phyloP scores from a whole-genome alignment of 768 basidiomycete species.

The Lactarius indigo region DNA sequence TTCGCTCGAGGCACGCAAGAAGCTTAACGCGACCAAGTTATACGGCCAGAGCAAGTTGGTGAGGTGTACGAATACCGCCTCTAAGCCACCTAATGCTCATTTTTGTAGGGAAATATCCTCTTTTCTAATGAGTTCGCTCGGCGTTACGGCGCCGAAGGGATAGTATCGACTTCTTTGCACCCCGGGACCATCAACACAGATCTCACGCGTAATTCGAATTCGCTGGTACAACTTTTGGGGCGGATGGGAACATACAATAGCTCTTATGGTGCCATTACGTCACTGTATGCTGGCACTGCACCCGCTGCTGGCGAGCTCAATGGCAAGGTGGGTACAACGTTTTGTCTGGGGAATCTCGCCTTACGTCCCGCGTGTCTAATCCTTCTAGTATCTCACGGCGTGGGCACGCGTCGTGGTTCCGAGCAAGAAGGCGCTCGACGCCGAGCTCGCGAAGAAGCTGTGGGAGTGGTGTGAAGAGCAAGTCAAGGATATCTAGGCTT shows the following conservation, averaged over 20 bases:
- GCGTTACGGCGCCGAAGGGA: slow-evolving; percentile 42
- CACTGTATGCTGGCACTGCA: slow-evolving; percentile 23
- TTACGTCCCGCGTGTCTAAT: neutral
- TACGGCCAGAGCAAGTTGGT: slow-evolving; percentile 27
- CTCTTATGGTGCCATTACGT: slow-evolving; percentile 18
- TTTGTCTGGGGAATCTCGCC: neutral
- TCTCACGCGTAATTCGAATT: slow-evolving; percentile 7
- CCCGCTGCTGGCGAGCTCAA: slow-evolving; percentile 13
- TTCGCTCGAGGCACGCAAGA: slow-evolving; percentile 10
- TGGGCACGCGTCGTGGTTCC: slow-evolving; percentile 29
- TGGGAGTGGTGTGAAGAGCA: slow-evolving; percentile 35
- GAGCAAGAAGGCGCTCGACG: slow-evolving; percentile 20
- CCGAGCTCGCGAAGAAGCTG: slow-evolving; percentile 26
- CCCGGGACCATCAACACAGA: slow-evolving; percentile 28
- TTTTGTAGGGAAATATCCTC: slow-evolving; percentile 41
- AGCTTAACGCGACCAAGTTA: slow-evolving; percentile 10
- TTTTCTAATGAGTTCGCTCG: slow-evolving; percentile 42
- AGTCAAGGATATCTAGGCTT: slow-evolving; percentile 18
- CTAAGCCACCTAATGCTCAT: neutral
- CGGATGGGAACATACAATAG: neutral
- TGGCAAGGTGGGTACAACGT: slow-evolving; percentile 18
- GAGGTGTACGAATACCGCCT: neutral
- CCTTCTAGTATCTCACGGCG: slow-evolving; percentile 28
- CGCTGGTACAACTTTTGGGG: neutral
- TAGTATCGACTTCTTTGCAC: slow-evolving; percentile 42